These are phyloP conservation scores for Penicillium verhagenii DNA, from an alignment of 495 filamentous ascomycete species.

Conservation along the genomic window DNA sequence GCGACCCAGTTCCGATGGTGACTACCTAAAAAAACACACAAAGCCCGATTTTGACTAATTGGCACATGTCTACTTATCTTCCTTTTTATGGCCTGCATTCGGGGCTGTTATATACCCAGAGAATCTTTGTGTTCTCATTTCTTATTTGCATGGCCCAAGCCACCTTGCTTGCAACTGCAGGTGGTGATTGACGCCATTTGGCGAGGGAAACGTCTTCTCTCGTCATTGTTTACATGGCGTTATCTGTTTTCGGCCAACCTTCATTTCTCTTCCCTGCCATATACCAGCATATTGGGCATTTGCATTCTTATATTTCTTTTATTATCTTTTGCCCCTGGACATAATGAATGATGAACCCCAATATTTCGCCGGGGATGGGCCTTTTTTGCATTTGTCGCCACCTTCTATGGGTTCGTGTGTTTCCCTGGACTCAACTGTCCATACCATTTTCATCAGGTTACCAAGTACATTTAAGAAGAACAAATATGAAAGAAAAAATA, in stretches of 20 bases:
- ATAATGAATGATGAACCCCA: slow-evolving; percentile 29
- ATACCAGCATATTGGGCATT: slow-evolving; percentile 22
- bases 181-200: not conserved
- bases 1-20: slow-evolving; percentile 1
- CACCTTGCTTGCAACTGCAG: slow-evolving; percentile 6
- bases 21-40: too few species aligned
- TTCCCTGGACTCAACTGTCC: not conserved
- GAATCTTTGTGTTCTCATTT: not conserved
- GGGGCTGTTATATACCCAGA: slow-evolving; percentile 17
- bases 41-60: not conserved
- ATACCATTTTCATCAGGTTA: not conserved
- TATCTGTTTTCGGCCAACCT: slow-evolving; percentile 6
- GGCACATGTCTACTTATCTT: not conserved
- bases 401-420: not conserved
- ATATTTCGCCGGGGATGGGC: slow-evolving; percentile 1
- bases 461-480: slow-evolving; percentile 7
- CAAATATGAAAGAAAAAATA: slow-evolving; percentile 9
- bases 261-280: slow-evolving; percentile 18
- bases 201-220: not conserved
- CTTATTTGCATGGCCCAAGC: not conserved
- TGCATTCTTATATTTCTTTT: slow-evolving; percentile 9
- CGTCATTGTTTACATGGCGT: slow-evolving; percentile 12
- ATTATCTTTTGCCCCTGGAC: slow-evolving; percentile 16
- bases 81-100: not conserved
- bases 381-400: not conserved